phyloP scores from a whole-genome alignment of 148 eudicot genomes.

The Dianthus caryophyllus region DNA sequence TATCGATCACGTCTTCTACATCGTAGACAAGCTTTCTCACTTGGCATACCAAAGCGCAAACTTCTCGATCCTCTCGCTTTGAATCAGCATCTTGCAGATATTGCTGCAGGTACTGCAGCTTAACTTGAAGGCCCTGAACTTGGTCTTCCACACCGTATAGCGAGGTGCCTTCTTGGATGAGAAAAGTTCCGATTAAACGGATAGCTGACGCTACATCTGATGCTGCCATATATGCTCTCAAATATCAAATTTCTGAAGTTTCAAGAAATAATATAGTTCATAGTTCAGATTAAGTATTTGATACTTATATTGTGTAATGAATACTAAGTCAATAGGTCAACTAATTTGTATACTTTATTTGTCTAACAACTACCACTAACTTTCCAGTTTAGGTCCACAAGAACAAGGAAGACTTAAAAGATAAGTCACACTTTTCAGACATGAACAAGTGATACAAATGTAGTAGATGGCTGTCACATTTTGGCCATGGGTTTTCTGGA shows the following conservation, averaged over 20 bases:
- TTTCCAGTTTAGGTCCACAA: no score
- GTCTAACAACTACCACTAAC: no score
- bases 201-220: constrained; percentile 15
- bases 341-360: no score
- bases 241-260: neutral
- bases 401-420: no score
- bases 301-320: no score
- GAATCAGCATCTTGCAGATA: constrained; percentile 28
- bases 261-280: neutral
- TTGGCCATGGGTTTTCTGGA: no score
- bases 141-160: constrained; percentile 9
- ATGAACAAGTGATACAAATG: no score
- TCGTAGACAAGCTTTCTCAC: constrained; percentile 24
- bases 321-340: no score
- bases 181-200: constrained; percentile 14
- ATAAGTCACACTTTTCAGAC: no score
- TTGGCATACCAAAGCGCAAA: constrained; percentile 9
- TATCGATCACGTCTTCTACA: constrained; percentile 23
- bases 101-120: constrained; percentile 17
- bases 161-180: constrained; percentile 13
- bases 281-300: no score
- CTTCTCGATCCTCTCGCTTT: constrained; percentile 3
- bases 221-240: constrained; percentile 1
- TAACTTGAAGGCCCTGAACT: constrained; percentile 14
- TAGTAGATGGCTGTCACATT: no score